A percentile compares a stretch with the other conserved stretches of the same genome.
phyloP scores from a whole-genome alignment of 345 rosid genomes.

The Xanthoceras sorbifolium region DNA sequence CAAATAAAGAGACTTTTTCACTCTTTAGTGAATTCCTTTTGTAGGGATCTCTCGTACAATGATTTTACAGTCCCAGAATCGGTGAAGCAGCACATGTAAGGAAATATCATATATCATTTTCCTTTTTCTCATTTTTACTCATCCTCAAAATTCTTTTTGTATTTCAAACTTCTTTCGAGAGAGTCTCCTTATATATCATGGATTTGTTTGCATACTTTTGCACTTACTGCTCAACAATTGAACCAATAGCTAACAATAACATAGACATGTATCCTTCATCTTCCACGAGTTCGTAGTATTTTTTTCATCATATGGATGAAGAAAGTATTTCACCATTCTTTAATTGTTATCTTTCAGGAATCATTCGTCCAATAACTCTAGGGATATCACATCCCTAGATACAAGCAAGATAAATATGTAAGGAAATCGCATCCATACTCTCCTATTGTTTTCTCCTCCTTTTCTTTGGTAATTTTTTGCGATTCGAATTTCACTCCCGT shows the following conservation, averaged over 20 bases:
- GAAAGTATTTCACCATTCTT: neutral
- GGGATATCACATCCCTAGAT: no score
- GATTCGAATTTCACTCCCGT: neutral
- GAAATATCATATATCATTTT: neutral
- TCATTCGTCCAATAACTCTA: neutral
- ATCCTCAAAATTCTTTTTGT: neutral
- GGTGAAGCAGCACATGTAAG: neutral
- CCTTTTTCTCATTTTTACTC: neutral
- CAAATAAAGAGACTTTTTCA: no score
- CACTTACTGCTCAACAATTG: neutral
- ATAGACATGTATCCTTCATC: no score
- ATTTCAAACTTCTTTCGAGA: neutral
- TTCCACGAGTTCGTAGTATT: no score
- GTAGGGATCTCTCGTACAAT: slow-evolving; percentile 17
- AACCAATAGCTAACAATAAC: neutral
- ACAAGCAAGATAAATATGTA: neutral
- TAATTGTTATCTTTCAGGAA: neutral
- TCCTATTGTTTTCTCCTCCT: neutral
- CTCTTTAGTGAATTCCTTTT: no score
- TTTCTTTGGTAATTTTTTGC: neutral
- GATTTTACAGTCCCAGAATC: neutral
- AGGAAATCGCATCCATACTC: neutral
- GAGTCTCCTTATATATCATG: neutral
- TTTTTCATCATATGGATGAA: neutral
- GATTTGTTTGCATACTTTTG: neutral